Percentiles rank a stretch among this genome's conserved stretches.
phyloP scores from a whole-genome alignment of 345 rosid genomes.

The Turritis glabra region DNA sequence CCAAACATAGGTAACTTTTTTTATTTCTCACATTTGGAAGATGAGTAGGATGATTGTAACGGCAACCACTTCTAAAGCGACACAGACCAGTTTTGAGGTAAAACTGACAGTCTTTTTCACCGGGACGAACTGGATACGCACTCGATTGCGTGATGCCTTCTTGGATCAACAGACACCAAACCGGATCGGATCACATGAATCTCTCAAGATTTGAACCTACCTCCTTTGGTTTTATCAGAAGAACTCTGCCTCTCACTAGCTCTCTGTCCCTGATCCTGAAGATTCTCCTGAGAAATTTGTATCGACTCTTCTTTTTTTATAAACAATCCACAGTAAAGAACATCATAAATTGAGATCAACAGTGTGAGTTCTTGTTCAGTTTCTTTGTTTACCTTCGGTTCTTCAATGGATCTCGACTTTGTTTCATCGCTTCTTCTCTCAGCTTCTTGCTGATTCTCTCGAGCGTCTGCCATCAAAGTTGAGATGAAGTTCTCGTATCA shows the following conservation, averaged over 20 bases:
- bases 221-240: background rate
- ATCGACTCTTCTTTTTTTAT: background rate
- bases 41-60: slow-evolving; percentile 59
- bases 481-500: background rate
- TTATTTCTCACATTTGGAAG: slow-evolving; percentile 36
- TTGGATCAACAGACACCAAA: too few species aligned
- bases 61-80: slow-evolving; percentile 55
- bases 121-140: slow-evolving; percentile 58
- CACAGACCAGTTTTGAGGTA: slow-evolving; percentile 55
- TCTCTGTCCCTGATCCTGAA: background rate
- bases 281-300: background rate
- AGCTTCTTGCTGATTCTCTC: background rate
- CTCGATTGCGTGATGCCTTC: too few species aligned
- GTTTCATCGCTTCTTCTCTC: background rate
- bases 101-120: slow-evolving; percentile 53
- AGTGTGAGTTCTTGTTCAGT: background rate
- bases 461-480: background rate
- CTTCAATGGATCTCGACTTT: background rate
- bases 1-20: background rate
- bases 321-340: background rate
- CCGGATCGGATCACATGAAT: slow-evolving; percentile 8
- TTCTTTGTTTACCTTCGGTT: background rate
- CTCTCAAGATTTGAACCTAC: background rate
- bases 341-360: background rate
- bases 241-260: too few species aligned